phyloP scores from a whole-genome alignment of 148 eudicot genomes.

The Silene latifolia region DNA sequence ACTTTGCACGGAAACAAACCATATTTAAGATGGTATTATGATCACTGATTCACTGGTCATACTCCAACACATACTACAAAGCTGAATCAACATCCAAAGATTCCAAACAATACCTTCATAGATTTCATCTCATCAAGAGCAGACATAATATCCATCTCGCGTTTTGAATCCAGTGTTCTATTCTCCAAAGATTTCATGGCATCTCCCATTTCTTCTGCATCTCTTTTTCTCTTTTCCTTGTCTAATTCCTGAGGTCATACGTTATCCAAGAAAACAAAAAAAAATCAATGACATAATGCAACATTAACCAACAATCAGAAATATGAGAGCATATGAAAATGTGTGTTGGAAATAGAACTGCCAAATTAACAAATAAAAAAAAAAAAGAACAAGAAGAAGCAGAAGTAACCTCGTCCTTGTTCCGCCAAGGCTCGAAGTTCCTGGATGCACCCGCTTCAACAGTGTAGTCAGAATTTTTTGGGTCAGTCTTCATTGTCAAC shows the following conservation, averaged over 20 bases:
- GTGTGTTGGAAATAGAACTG: neutral
- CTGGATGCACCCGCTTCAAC: constrained; percentile 86
- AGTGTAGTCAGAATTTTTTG: constrained; percentile 78
- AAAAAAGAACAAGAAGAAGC: neutral
- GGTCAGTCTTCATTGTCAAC: constrained; percentile 80
- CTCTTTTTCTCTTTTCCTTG: constrained; percentile 62
- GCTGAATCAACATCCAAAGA: neutral
- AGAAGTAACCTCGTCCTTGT: constrained; percentile 64
- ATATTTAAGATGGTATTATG: too few species aligned
- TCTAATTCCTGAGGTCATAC: constrained; percentile 44
- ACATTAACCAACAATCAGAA: neutral
- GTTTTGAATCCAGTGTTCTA: constrained; percentile 79
- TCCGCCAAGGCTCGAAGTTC: constrained; percentile 95
- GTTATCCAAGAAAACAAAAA: neutral
- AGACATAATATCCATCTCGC: constrained; percentile 95
- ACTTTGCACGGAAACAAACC: neutral
- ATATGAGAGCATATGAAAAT: neutral
- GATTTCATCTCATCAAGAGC: constrained; percentile 96
- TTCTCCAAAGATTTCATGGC: constrained; percentile 98
- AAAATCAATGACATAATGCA: constrained; percentile 1
- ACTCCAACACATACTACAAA: neutral
- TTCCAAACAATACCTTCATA: constrained; percentile 53
- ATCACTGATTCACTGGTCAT: neutral
- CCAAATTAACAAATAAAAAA: neutral
- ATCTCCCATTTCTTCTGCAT: constrained; percentile 92